Conservation (phyloP, 2,329 filamentous ascomycete genomes). For the Colletotrichum eleusines region DNA sequence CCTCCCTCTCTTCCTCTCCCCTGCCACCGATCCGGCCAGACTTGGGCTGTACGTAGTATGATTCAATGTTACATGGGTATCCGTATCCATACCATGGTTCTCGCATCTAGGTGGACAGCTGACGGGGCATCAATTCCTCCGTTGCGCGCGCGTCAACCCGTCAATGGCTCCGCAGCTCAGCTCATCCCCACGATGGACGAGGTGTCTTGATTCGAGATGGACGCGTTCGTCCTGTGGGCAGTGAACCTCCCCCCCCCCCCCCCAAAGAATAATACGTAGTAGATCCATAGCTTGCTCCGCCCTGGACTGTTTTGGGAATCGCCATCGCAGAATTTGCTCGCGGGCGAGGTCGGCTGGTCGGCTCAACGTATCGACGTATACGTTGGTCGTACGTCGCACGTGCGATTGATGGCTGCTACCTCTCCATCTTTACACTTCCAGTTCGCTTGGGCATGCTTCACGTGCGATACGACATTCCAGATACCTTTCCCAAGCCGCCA, state of each 20-base stretch:
- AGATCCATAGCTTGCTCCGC: conserved; percentile 20
- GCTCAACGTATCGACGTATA: too few species aligned
- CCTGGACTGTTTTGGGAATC: conserved; percentile 17
- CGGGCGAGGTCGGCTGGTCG: neutral
- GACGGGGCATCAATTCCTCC: conserved; percentile 36
- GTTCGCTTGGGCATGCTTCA: conserved; percentile 11
- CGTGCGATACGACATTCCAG: neutral
- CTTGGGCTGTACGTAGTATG: too few species aligned
- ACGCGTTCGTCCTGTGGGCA: neutral
- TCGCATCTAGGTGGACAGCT: neutral
- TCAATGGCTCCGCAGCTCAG: conserved; percentile 5
- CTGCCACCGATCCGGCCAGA: neutral
- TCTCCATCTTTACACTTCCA: conserved; percentile 23
- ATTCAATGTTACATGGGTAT: neutral
- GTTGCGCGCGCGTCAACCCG: conserved; percentile 27
- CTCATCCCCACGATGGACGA: too few species aligned
- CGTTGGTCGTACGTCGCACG: too few species aligned
- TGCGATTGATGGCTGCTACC: conserved; percentile 28
- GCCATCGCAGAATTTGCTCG: conserved; percentile 19
- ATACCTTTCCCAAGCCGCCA: conserved; percentile 8
- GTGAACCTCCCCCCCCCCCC: conserved; percentile 19
- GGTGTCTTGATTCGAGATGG: conserved; percentile 8
- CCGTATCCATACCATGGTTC: neutral
- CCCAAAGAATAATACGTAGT: too few species aligned
- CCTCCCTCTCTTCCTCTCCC: too few species aligned